Percentiles rank a stretch among this genome's conserved stretches.
These are phyloP conservation scores for Malbranchea zuffiana DNA, from an alignment of 2,329 filamentous ascomycete species.

Conservation along the genomic window DNA sequence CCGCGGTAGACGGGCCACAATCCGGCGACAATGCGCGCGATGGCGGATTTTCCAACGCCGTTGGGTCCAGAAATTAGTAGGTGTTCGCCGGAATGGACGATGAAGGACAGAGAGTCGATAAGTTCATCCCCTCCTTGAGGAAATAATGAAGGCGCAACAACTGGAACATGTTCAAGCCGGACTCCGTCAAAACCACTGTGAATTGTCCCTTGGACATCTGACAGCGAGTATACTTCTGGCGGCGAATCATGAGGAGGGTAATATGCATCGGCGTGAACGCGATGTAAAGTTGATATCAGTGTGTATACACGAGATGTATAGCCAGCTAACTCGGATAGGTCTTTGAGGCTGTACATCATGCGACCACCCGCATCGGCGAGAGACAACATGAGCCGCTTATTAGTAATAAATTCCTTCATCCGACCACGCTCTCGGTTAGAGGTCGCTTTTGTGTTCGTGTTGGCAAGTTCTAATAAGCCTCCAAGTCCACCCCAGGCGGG, in stretches of 20 bases:
- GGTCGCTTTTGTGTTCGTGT: slow-evolving; percentile 23
- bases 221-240: slow-evolving; percentile 75
- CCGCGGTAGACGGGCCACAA: slow-evolving; percentile 95
- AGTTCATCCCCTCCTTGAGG: slow-evolving; percentile 87
- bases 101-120: slow-evolving; percentile 75
- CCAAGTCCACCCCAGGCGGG: slow-evolving; percentile 85
- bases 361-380: slow-evolving; percentile 89
- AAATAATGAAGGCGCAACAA: slow-evolving; percentile 80
- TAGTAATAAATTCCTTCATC: slow-evolving; percentile 98
- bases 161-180: slow-evolving; percentile 79
- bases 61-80: slow-evolving; percentile 90
- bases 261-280: slow-evolving; percentile 86
- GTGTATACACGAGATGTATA: slow-evolving; percentile 96
- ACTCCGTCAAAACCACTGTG: slow-evolving; percentile 94
- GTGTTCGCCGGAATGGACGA: slow-evolving; percentile 83
- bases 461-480: slow-evolving; percentile 55
- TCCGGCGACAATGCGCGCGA: slow-evolving; percentile 76
- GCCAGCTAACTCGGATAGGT: slow-evolving; percentile 86
- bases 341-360: slow-evolving; percentile 99
- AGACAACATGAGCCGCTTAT: slow-evolving; percentile 95
- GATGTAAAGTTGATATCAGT: slow-evolving; percentile 84
- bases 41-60: slow-evolving; percentile 84
- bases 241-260: slow-evolving; percentile 54
- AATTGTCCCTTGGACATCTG: slow-evolving; percentile 84
- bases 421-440: slow-evolving; percentile 63